Evolutionary conservation across 106 monocot genomes (phyloP).

Genomic region (Platanthera zijinensis): DNA sequence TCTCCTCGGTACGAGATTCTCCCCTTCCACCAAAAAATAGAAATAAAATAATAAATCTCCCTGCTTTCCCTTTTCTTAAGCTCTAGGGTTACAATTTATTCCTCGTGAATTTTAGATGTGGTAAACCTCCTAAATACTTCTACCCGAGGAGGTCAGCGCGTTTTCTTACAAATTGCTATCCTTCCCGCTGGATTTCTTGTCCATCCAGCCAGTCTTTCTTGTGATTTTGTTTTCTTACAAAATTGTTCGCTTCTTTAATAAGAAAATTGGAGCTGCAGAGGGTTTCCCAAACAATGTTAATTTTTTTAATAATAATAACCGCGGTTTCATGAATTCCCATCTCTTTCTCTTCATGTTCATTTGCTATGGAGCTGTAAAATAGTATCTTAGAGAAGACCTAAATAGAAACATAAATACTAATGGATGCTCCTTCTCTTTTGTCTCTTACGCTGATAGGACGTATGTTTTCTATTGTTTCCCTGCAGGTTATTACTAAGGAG

Average conservation of each 20-base stretch:
- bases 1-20: slow-evolving; percentile 42
- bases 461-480: slow-evolving; percentile 3
- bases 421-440: neutral
- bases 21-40: neutral
- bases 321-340: neutral
- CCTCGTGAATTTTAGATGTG: neutral
- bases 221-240: neutral
- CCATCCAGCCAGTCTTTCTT: neutral
- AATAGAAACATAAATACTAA: neutral
- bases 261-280: neutral
- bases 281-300: neutral
- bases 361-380: neutral
- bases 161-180: neutral
- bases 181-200: neutral
- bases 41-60: neutral
- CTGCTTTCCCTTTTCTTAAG: neutral
- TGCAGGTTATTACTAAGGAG: slow-evolving; percentile 81
- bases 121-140: neutral
- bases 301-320: neutral
- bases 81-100: slow-evolving; percentile 1
- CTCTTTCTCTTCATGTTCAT: neutral
- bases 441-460: neutral
- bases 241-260: neutral
- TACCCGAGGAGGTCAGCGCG: neutral
- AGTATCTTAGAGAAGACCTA: neutral